Evolutionary conservation across 441 rosid species (phyloP), one percentile per base, ranked within the genome.

Genomic region (Gossypium gossypioides): DNA sequence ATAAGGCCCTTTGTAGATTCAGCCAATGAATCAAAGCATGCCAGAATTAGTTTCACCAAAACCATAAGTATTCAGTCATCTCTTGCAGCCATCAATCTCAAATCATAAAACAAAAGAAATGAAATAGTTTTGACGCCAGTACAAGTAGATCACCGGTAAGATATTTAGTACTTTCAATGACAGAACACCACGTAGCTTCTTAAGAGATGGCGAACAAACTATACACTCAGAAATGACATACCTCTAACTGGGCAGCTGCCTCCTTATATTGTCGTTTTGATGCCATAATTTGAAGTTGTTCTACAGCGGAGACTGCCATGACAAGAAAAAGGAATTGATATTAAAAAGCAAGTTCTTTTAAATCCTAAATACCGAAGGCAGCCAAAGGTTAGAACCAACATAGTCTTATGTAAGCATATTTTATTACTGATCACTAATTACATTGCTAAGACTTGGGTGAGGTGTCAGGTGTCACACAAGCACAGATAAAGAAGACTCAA

Each of bases 161-260:
- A n/a, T 16, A 32, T 29, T 27, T 68, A 2, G 29, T 10, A 68
- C 18, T 51, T 68, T 5, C 27, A 68, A 10, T 5, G 6, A 8
- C 40, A 29, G 6, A 54, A 10, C 67, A 40, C 29, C 51, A 46
- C 25, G 18, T 62, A 67, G 42, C 61, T 34, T 50, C 57, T 5
- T 21, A 55, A 60, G 27, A 56, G 25, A 48, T 32, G 24, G 68
- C 42, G 34, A 60, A 10, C 60, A 72, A 60, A 32, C 18, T 46
- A 50, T 18, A 50, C 13, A 22, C 40, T 40, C 34, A 42, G 25
- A 44, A 71, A 25, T 27, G 37, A 59, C 51, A 48, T 85, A 96
- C 99, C 99, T 96, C 99, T 67, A 96, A 83, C 85, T 96, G 99
- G 70, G 94, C 99, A 85, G 98, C 97, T 74, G 97, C 97, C 84